Evolutionary conservation across 768 basidiomycete species (phyloP).

Genomic region (Trametes maxima): DNA sequence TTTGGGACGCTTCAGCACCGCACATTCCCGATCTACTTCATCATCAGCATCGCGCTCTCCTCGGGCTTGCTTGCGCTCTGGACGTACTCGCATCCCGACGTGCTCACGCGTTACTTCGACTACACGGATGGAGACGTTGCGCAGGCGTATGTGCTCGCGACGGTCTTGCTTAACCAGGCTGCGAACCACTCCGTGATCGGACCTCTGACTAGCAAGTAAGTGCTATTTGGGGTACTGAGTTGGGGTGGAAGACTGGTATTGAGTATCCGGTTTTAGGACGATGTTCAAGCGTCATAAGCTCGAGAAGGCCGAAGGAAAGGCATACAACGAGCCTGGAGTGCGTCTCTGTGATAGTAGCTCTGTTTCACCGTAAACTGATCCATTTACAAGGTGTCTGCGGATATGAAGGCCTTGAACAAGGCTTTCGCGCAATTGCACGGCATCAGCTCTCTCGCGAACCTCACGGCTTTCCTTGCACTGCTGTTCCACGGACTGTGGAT

Average conservation of each 20-base stretch:
- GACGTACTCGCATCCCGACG: slow-evolving; percentile 59
- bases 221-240: slow-evolving; percentile 1
- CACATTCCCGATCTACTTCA: slow-evolving; percentile 76
- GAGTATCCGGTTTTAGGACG: slow-evolving; percentile 44
- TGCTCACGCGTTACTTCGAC: slow-evolving; percentile 47
- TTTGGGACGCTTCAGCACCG: slow-evolving; percentile 76
- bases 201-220: slow-evolving; percentile 70
- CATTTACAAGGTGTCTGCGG: slow-evolving; percentile 13
- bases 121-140: slow-evolving; percentile 62
- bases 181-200: slow-evolving; percentile 72
- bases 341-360: slow-evolving; percentile 28
- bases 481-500: slow-evolving; percentile 75
- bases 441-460: slow-evolving; percentile 66
- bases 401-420: slow-evolving; percentile 68
- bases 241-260: background rate
- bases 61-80: slow-evolving; percentile 57
- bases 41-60: slow-evolving; percentile 56
- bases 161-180: slow-evolving; percentile 50
- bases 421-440: slow-evolving; percentile 71
- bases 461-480: slow-evolving; percentile 59
- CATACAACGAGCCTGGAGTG: slow-evolving; percentile 66
- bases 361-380: slow-evolving; percentile 4
- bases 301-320: slow-evolving; percentile 75
- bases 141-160: slow-evolving; percentile 60
- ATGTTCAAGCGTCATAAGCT: slow-evolving; percentile 74